Evolutionary conservation across 352 stramenopile genomes (phyloP), one percentile per base, ranked within the genome.

Genomic region (Pythium grandisporangium): DNA sequence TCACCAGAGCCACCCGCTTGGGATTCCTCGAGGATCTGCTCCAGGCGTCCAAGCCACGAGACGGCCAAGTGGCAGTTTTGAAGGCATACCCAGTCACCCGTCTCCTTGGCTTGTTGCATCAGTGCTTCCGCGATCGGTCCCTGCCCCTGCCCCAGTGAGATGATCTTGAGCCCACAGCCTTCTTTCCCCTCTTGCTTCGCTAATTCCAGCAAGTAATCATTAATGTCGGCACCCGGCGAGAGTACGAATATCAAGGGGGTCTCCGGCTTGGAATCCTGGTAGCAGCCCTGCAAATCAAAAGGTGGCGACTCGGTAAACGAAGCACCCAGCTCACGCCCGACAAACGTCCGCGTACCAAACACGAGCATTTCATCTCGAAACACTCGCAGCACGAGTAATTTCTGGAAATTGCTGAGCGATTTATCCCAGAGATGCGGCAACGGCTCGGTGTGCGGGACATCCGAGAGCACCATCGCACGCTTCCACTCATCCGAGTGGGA

Each of bases 201-300:
- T 1, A 98, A 65, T 19, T 95, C 74, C 14, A 97, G 53, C 4
- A 98, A 60, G 41, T 97, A 97, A 49, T 97, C 84, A 29, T 92
- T 97, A 35, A 96, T 93, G 55, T 98, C 92, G 1, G 91, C 92
- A 27, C 92, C 92, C 17, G 88, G 83, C 5, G 69, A 96, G 2
- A 97, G 55, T 30, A 98, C 84, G 49, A 98, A 97, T 38, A 97
- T 97, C 21, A 98, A 56, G 11, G 92, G 92, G 16, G 84, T 97
- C 37, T 83, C 68, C 5, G 71, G 71, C n/a, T 76, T 93, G 3
- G 86, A 96, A 48, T 97, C 91, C n/a, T 58, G 63, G 61, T 95
- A 98, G 30, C 86, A 93, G 11, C 79, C 86, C 24, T 85, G 60
- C 12, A 98, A 63, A 58, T 98, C 87, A 32, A 98, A 98, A 0